These are phyloP conservation scores for Coniochaeta sp. DNA, from an alignment of 2,329 filamentous ascomycete genomes.

Conservation along the genomic window DNA sequence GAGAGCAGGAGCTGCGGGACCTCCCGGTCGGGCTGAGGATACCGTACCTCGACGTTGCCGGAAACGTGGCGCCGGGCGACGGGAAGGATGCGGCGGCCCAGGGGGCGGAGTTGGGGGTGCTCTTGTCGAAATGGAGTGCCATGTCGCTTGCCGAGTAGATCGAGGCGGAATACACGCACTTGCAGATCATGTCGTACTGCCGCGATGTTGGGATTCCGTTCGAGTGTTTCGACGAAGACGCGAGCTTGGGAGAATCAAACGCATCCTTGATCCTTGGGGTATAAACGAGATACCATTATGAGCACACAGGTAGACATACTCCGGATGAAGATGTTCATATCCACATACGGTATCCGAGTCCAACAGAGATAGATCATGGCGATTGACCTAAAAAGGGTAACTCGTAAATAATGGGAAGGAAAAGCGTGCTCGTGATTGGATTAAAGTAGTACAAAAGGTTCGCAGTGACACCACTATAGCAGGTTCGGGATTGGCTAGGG, in stretches of 20 bases:
- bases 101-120: not conserved
- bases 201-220: too few relatives aligned
- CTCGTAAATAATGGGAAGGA: not conserved
- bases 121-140: not conserved
- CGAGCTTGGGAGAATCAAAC: too few relatives aligned
- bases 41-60: not conserved
- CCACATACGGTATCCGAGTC: not conserved
- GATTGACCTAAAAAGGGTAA: not conserved
- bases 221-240: too few relatives aligned
- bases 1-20: not conserved
- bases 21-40: not conserved
- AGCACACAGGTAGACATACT: too few relatives aligned
- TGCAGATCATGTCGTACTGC: too few relatives aligned
- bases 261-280: too few relatives aligned
- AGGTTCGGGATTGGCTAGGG: not conserved
- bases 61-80: not conserved
- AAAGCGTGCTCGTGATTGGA: not conserved
- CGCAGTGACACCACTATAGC: not conserved
- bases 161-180: not conserved
- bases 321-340: not conserved
- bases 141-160: not conserved
- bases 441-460: not conserved
- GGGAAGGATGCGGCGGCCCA: not conserved
- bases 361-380: not conserved
- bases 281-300: too few relatives aligned